These are phyloP conservation scores for Polytrichum commune DNA, from an alignment of 225 moss, liverwort and hornwort species.

Conservation along the genomic window DNA sequence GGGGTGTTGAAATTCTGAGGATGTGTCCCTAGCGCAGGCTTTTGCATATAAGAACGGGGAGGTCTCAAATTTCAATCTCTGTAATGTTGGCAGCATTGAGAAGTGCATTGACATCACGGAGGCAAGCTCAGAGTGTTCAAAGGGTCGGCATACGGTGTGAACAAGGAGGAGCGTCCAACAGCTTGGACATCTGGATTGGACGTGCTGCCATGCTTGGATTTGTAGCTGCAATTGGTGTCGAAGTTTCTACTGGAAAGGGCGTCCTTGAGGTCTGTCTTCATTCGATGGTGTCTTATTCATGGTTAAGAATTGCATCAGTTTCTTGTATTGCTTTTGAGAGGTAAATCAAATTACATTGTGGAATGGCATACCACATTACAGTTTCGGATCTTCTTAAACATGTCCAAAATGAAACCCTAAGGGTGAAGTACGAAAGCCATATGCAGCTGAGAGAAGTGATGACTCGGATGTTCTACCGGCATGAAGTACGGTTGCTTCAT, in stretches of 20 bases:
- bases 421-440: too few relatives aligned
- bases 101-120: constrained; percentile 18
- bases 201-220: constrained; percentile 86
- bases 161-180: constrained; percentile 38
- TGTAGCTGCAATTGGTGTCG: constrained; percentile 53
- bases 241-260: constrained; percentile 83
- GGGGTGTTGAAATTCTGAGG: too few relatives aligned
- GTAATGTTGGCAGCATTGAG: constrained; percentile 27
- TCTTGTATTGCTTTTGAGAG: neutral
- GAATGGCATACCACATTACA: too few relatives aligned
- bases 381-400: too few relatives aligned
- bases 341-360: too few relatives aligned
- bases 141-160: constrained; percentile 22
- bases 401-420: too few relatives aligned
- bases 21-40: neutral
- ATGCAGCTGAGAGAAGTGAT: too few relatives aligned
- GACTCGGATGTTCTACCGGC: too few relatives aligned
- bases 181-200: constrained; percentile 82
- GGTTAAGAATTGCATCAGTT: neutral
- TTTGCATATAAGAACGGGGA: neutral
- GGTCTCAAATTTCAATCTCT: neutral
- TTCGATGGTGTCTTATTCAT: neutral
- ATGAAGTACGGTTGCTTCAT: too few relatives aligned
- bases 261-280: constrained; percentile 65
- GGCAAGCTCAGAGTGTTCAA: constrained; percentile 16